These are phyloP conservation scores for Xylaria venustula DNA, from an alignment of 495 filamentous ascomycete species.

Conservation along the genomic window DNA sequence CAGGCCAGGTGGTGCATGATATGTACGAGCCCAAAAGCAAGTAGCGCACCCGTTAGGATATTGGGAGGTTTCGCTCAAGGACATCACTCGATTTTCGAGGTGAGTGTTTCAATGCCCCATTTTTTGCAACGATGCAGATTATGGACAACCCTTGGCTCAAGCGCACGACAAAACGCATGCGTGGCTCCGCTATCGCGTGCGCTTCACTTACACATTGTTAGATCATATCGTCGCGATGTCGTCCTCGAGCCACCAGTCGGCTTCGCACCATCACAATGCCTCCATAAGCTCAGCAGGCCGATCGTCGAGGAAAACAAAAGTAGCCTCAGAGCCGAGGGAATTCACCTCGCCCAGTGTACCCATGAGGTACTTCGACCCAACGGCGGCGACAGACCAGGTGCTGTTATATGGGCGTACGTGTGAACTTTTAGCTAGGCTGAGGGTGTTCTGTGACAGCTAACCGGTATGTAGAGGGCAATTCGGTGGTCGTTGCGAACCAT, in stretches of 20 bases:
- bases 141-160: not conserved
- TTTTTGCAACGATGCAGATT: conserved; percentile 6
- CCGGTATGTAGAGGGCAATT: conserved; percentile 53
- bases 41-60: conserved; percentile 41
- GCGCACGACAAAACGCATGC: not conserved
- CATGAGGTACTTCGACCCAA: conserved; percentile 70
- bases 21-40: conserved; percentile 48
- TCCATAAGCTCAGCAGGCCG: conserved; percentile 55
- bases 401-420: conserved; percentile 70
- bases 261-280: conserved; percentile 58
- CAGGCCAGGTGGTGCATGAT: conserved; percentile 47
- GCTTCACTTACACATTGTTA: conserved; percentile 23
- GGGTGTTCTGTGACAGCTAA: conserved; percentile 7
- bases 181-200: not conserved
- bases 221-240: conserved; percentile 43
- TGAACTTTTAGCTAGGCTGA: not conserved
- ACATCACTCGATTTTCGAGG: conserved; percentile 18
- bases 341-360: conserved; percentile 52
- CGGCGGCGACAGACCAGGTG: conserved; percentile 81
- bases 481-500: conserved; percentile 80
- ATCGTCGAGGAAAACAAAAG: conserved; percentile 40
- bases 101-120: conserved; percentile 16
- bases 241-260: conserved; percentile 36
- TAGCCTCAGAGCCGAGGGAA: conserved; percentile 41
- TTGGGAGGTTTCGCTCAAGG: conserved; percentile 28